These are phyloP conservation scores for Jaapia argillacea DNA, from an alignment of 768 basidiomycete species.

Conservation along the genomic window DNA sequence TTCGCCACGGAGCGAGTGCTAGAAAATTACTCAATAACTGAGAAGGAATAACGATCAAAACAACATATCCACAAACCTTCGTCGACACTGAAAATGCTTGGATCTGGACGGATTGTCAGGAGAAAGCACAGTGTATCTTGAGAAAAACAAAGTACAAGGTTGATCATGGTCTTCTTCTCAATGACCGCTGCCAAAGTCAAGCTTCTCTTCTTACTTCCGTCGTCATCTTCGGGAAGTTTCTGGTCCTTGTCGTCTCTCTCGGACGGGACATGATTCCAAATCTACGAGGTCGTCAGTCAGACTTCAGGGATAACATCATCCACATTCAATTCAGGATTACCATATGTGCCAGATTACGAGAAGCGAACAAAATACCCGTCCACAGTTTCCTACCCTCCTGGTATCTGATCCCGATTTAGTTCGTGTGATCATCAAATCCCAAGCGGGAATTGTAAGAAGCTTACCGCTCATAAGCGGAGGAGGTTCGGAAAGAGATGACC, in stretches of 20 bases:
- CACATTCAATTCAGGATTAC: too few species aligned
- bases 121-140: not conserved
- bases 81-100: slow-evolving; percentile 61
- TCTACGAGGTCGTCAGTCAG: too few species aligned
- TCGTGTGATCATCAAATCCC: not conserved
- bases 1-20: slow-evolving; percentile 64
- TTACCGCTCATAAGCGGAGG: slow-evolving; percentile 59
- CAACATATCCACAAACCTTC: slow-evolving; percentile 32
- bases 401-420: slow-evolving; percentile 27
- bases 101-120: slow-evolving; percentile 34
- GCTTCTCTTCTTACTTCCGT: slow-evolving; percentile 14
- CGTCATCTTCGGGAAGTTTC: too few species aligned
- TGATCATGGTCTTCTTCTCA: slow-evolving; percentile 71
- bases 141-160: slow-evolving; percentile 33
- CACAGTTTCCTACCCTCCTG: slow-evolving; percentile 66
- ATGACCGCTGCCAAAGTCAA: slow-evolving; percentile 38
- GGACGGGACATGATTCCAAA: slow-evolving; percentile 46
- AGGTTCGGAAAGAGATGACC: slow-evolving; percentile 65
- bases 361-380: slow-evolving; percentile 48
- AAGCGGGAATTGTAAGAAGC: slow-evolving; percentile 8
- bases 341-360: slow-evolving; percentile 48
- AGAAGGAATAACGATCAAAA: not conserved
- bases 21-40: too few species aligned
- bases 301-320: too few species aligned
- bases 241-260: slow-evolving; percentile 24